Conservation (phyloP, 768 basidiomycete genomes). For the Phylloporus sp. region DNA sequence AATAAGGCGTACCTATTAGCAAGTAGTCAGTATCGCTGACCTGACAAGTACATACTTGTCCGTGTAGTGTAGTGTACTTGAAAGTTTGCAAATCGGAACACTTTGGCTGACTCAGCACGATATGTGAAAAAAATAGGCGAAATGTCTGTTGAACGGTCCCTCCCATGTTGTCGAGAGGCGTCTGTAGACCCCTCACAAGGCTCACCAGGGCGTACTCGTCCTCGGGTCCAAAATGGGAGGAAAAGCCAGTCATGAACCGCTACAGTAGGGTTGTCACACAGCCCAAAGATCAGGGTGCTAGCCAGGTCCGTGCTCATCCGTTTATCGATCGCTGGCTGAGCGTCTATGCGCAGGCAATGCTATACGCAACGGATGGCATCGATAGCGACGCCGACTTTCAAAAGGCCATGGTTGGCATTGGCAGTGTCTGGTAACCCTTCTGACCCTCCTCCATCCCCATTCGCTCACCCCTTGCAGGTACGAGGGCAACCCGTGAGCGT, state of each 20-base stretch:
- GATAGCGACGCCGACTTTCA: slow-evolving; percentile 76
- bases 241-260: slow-evolving; percentile 52
- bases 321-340: not conserved
- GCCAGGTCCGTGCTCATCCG: slow-evolving; percentile 54
- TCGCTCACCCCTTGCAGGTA: slow-evolving; percentile 59
- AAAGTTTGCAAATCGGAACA: too few relatives aligned
- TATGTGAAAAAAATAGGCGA: not conserved
- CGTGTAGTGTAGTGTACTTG: too few relatives aligned
- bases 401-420: slow-evolving; percentile 97
- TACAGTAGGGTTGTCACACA: slow-evolving; percentile 83
- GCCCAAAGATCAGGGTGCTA: slow-evolving; percentile 93
- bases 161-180: slow-evolving; percentile 22
- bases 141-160: not conserved
- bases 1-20: too few relatives aligned
- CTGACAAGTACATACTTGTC: too few relatives aligned
- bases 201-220: slow-evolving; percentile 37
- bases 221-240: slow-evolving; percentile 36
- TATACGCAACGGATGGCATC: slow-evolving; percentile 97
- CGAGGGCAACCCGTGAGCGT: slow-evolving; percentile 92
- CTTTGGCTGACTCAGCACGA: slow-evolving; percentile 15
- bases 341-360: slow-evolving; percentile 70
- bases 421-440: slow-evolving; percentile 82
- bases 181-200: slow-evolving; percentile 8
- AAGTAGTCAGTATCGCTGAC: too few relatives aligned
- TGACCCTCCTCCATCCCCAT: not conserved